A percentile compares a stretch with the other conserved stretches of the same genome.
phyloP scores from a whole-genome alignment of 2,329 filamentous ascomycete species.

The Nemania diffusa region DNA sequence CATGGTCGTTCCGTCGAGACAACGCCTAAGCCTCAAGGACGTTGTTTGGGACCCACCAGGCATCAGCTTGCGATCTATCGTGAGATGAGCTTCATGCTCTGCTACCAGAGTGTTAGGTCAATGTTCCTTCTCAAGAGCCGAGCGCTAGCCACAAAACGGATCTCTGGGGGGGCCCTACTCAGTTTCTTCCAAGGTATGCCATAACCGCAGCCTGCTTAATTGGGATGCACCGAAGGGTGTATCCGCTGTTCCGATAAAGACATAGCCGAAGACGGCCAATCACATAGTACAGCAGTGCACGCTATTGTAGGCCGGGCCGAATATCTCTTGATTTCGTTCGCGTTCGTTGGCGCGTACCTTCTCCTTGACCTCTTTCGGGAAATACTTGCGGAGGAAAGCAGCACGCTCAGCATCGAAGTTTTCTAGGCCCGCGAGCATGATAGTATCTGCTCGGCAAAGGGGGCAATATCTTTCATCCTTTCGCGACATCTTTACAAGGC shows the following conservation, averaged over 20 bases:
- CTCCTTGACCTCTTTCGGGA: slow-evolving; percentile 74
- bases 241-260: neutral
- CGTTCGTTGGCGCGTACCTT: slow-evolving; percentile 78
- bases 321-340: slow-evolving; percentile 78
- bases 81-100: slow-evolving; percentile 42
- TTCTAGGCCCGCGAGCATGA: slow-evolving; percentile 75
- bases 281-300: slow-evolving; percentile 71
- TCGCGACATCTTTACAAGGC: slow-evolving; percentile 82
- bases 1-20: slow-evolving; percentile 44
- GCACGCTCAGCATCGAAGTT: slow-evolving; percentile 76
- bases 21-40: slow-evolving; percentile 48
- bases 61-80: slow-evolving; percentile 40
- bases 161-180: neutral
- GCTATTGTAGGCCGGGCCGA: slow-evolving; percentile 72
- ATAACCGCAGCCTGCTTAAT: neutral
- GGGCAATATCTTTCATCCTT: slow-evolving; percentile 76
- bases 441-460: slow-evolving; percentile 76
- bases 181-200: neutral
- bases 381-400: slow-evolving; percentile 78
- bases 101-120: neutral
- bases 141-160: neutral
- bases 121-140: neutral
- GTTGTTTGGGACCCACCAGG: slow-evolving; percentile 55
- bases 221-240: neutral
- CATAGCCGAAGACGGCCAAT: slow-evolving; percentile 12